Evolutionary conservation across 805 yeast genomes (phyloP).

Genomic region (Monosporozyma servazzii): DNA sequence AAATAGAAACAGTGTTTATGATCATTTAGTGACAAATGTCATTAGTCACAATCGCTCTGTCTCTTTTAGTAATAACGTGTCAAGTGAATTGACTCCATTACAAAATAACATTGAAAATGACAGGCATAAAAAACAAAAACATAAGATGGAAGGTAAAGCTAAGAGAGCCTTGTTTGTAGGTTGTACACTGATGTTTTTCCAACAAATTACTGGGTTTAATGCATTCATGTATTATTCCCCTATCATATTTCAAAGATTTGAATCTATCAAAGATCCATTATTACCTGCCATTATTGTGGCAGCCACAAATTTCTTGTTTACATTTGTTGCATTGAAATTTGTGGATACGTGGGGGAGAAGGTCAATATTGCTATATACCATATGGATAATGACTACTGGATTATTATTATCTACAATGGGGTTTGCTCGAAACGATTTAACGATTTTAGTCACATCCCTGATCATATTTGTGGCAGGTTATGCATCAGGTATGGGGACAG

Average conservation of each 20-base stretch:
- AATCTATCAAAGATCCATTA: constrained; percentile 42
- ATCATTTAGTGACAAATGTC: not conserved
- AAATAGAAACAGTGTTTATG: not conserved
- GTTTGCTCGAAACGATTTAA: constrained; percentile 14
- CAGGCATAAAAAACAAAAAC: constrained; percentile 1
- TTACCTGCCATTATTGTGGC: constrained; percentile 48
- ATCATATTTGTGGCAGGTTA: constrained; percentile 34
- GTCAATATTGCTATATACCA: constrained; percentile 34
- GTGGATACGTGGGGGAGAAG: constrained; percentile 45
- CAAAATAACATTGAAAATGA: not conserved
- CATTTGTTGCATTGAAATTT: constrained; percentile 41
- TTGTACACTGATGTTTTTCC: constrained; percentile 45
- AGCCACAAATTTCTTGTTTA: constrained; percentile 44
- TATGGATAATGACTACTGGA: constrained; percentile 34
- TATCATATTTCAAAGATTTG: constrained; percentile 44
- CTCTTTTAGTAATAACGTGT: not conserved
- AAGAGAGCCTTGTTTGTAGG: constrained; percentile 38
- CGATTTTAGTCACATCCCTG: constrained; percentile 26
- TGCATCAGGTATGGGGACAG: constrained; percentile 37
- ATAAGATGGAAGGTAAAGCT: constrained; percentile 28
- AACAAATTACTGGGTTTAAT: constrained; percentile 54
- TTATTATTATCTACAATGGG: constrained; percentile 28
- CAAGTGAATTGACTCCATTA: not conserved
- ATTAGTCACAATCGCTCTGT: not conserved
- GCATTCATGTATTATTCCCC: constrained; percentile 57